These are phyloP conservation scores for Cryphonectria carpinicola DNA, from an alignment of 2,329 filamentous ascomycete genomes.

Conservation along the genomic window DNA sequence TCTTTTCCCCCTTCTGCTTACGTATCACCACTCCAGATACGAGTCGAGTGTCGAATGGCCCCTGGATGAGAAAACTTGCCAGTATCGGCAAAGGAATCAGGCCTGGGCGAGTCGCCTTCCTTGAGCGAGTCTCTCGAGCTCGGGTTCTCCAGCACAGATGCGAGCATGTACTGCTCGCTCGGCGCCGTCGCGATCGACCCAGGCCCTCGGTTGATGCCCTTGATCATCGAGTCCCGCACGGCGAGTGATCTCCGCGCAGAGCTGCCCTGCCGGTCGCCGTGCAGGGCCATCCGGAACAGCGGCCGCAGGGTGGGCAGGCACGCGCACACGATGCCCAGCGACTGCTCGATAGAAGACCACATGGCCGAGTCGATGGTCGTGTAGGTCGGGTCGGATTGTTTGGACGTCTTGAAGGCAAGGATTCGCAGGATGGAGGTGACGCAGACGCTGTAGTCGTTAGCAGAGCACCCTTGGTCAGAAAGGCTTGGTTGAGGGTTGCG, in stretches of 20 bases:
- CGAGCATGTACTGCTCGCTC: conserved; percentile 10
- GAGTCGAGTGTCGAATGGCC: not conserved
- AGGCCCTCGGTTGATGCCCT: not conserved
- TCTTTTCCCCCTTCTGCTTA: not conserved
- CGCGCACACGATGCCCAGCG: conserved; percentile 16
- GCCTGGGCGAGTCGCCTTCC: not conserved
- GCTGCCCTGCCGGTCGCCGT: not conserved
- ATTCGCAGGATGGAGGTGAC: conserved; percentile 12
- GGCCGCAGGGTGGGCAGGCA: conserved; percentile 19
- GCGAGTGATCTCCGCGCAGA: not conserved
- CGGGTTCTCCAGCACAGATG: not conserved
- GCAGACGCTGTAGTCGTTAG: conserved; percentile 1
- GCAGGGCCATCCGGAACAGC: not conserved
- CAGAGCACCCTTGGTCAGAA: not conserved
- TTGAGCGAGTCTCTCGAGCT: not conserved
- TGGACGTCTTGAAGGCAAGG: conserved; percentile 3
- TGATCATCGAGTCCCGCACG: not conserved
- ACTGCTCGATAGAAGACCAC: conserved; percentile 18
- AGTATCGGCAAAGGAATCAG: not conserved
- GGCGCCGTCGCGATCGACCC: not conserved
- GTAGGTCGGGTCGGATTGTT: conserved; percentile 14
- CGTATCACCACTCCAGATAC: not conserved
- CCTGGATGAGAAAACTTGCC: not conserved
- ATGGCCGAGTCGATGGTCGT: conserved; percentile 17
- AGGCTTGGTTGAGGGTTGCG: not conserved